Base-by-base conservation (phyloP, 2,329 filamentous ascomycete species). In the Arthrobotrys entomopaga region DNA sequence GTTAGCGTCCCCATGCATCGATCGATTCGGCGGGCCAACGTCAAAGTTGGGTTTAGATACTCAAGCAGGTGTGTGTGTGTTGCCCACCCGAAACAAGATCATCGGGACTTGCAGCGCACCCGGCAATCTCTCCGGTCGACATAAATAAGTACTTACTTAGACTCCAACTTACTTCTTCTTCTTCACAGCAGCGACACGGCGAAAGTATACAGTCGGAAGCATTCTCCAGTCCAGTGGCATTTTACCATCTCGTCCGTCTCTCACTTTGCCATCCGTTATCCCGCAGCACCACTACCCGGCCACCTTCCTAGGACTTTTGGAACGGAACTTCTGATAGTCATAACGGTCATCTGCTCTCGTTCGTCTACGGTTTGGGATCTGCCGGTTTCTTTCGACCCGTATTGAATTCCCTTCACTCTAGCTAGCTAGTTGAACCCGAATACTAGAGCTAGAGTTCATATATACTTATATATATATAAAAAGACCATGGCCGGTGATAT, bases 81-180 rank as follows among this genome's bases (percentile, higher is more conserved):
- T 72, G 67, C 38, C 52, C 52, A n/a, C 54, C 59, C 67, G 59
- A 72, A 56, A 65, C 67, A 72, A 20, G 67, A 72, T 65, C 59
- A 46, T 26, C 60, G 42, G 58, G n/a, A 2, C 46, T 42, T 13
- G 42, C 42, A 19, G n/a, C 56, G 57, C 24, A 15, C n/a, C 16
- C 16, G 42, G 13, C 5, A 8, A 48, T 70, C 65, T 58, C 65
- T 34, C 29, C 29, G 29, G 29, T 34, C 10, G 29, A 34, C 29
- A 34, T 34, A 34, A 34, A 34, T 34, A 34, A n/a, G n/a, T n/a
- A n/a, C n/a, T n/a, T n/a, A n/a, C n/a, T n/a, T n/a, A n/a, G n/a
- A n/a, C n/a, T n/a, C n/a, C n/a, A n/a, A n/a, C n/a, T n/a, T n/a
- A n/a, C n/a, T n/a, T n/a, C 29, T 34, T 3, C 29, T 6, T 34